These are phyloP conservation scores for Tulasnella sp. DNA, from an alignment of 768 basidiomycete species.

Conservation along the genomic window DNA sequence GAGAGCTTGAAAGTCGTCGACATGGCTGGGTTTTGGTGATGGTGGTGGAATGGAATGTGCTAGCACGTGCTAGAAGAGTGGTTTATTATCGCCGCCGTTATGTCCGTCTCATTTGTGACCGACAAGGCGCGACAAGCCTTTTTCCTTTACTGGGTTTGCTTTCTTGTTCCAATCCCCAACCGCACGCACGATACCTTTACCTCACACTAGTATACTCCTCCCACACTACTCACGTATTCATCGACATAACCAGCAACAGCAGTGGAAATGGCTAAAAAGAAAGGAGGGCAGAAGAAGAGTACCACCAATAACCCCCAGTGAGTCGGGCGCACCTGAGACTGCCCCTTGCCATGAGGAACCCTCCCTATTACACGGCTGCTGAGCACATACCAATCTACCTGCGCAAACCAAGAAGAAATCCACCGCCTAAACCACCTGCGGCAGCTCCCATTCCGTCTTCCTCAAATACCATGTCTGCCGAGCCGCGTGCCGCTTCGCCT, in stretches of 20 bases:
- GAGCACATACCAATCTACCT: neutral
- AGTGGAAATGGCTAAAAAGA: slow-evolving; percentile 12
- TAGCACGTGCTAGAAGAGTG: neutral
- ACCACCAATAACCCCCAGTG: neutral
- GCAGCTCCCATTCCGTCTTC: neutral
- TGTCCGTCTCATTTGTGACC: slow-evolving; percentile 4
- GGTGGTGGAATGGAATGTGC: slow-evolving; percentile 1
- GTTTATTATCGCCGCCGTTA: neutral
- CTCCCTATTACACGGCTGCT: neutral
- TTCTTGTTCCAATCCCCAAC: neutral
- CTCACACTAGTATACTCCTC: neutral
- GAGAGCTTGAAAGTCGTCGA: slow-evolving; percentile 23
- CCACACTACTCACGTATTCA: neutral
- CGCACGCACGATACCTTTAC: neutral
- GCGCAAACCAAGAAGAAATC: neutral
- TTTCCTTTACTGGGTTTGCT: neutral
- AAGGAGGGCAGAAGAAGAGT: slow-evolving; percentile 4
- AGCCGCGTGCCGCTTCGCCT: neutral
- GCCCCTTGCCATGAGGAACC: neutral
- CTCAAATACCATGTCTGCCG: neutral
- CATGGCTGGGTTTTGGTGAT: neutral
- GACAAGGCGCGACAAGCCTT: neutral
- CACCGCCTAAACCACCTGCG: neutral
- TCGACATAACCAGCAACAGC: neutral
- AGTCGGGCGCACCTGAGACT: slow-evolving; percentile 2